Base-by-base conservation (phyloP, 2,329 filamentous ascomycete species). In the Cladosporium phlei region DNA sequence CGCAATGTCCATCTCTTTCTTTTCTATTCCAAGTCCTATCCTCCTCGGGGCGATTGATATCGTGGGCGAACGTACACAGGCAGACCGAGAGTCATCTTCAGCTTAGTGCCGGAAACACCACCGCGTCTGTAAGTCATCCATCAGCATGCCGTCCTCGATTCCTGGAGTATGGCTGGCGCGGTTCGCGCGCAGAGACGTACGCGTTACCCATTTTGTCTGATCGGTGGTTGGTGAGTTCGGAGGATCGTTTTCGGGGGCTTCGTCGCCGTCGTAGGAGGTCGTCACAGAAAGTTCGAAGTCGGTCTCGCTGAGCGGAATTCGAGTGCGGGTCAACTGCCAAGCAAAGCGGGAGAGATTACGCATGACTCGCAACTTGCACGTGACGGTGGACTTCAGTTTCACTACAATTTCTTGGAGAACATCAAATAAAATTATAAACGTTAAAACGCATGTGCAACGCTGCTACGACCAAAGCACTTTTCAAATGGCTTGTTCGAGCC, bases 51-150 rank as follows among this genome's bases (percentile, higher is more conserved):
- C 33, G 33, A 21, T n/a, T 32, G 29, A 12, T 43, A 34, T 32
- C 19, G 10, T 43, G 40, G 40, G 40, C 40, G 40, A 68, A 87
- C 89, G 75, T 95, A 96, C 90, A 95, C 89, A 77, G 93, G 93
- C 69, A 98, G 89, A 96, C 88, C 93, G 77, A 98, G 88, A 75
- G 93, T 96, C 93, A 98, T 98, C 87, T 95, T 97, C 69, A 97
- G 87, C 87, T 98, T 98, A 87, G 94, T 94, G 83, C 93, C 93
- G 70, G 90, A 86, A 81, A 88, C 86, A 86, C 86, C 87, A 82
- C 88, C 78, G 37, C 42, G 42, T 45, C 42, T 45, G 42, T 45
- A 34, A 45, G 19, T 14, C 19, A 37, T 29, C 42, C 42, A 28
- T 47, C 44, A 47, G 44, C 44, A 39, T 17, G 27, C 44, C 25